These are phyloP conservation scores for Diplodia corticola DNA, from an alignment of 2,329 filamentous ascomycete species.

Conservation along the genomic window DNA sequence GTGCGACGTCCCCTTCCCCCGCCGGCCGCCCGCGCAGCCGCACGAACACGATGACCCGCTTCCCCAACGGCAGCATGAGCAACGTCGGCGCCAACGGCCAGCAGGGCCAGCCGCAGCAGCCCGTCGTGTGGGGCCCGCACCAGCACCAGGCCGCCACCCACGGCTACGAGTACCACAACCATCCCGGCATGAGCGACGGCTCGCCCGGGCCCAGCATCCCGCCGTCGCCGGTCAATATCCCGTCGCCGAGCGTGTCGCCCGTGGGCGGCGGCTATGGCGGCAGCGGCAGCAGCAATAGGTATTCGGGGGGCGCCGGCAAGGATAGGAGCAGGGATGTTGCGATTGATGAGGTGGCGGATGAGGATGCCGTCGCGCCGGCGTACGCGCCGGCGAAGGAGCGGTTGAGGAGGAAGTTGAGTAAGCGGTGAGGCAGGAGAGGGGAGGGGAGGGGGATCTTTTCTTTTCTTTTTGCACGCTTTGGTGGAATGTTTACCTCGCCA, in stretches of 20 bases:
- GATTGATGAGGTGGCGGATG: constrained; percentile 15
- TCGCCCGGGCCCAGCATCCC: constrained; percentile 5
- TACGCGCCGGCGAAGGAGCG: not conserved
- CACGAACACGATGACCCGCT: constrained; percentile 24
- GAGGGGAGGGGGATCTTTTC: not conserved
- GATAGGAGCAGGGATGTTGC: not conserved
- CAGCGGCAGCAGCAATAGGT: not conserved
- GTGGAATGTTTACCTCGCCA: not conserved
- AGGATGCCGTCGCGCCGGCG: constrained; percentile 1
- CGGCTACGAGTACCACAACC: constrained; percentile 20
- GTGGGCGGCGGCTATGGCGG: not conserved
- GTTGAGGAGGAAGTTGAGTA: constrained; percentile 8
- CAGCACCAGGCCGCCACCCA: constrained; percentile 25
- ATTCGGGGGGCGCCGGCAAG: not conserved
- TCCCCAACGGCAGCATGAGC: constrained; percentile 22
- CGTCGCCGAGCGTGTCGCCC: constrained; percentile 6
- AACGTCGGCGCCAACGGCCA: constrained; percentile 3
- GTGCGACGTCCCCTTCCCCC: not conserved
- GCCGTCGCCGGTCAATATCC: not conserved
- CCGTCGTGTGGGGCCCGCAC: constrained; percentile 28
- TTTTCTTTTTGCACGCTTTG: not conserved
- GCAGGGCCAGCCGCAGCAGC: constrained; percentile 5
- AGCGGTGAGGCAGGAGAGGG: not conserved
- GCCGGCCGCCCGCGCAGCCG: constrained; percentile 19
- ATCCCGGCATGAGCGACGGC: not conserved